These are phyloP conservation scores for Neoboletus brunneissimus DNA, from an alignment of 768 basidiomycete genomes.

Conservation along the genomic window DNA sequence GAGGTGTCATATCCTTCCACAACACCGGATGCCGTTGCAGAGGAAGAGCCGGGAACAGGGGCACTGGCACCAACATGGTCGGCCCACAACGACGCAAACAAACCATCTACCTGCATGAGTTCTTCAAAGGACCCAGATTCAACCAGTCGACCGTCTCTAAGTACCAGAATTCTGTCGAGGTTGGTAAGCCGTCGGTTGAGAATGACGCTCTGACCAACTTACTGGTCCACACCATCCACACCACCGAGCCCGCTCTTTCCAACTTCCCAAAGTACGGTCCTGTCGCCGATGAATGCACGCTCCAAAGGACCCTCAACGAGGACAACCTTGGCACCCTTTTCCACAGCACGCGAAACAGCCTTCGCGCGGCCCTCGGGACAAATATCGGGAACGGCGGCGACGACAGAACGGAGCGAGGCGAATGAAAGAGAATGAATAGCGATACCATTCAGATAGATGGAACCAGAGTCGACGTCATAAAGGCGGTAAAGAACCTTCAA, in stretches of 20 bases:
- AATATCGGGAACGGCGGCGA: conserved; percentile 92
- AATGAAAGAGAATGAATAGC: conserved; percentile 90
- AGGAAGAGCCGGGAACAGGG: conserved; percentile 35
- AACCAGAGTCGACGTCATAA: conserved; percentile 81
- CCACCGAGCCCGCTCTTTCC: conserved; percentile 32
- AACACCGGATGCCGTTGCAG: conserved; percentile 24
- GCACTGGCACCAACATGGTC: conserved; percentile 67
- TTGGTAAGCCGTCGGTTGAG: not conserved
- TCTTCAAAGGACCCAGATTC: conserved; percentile 83
- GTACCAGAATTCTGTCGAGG: conserved; percentile 71
- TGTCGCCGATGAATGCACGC: conserved; percentile 12
- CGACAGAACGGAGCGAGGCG: conserved; percentile 68
- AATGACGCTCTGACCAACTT: conserved; percentile 22
- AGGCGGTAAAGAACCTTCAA: conserved; percentile 88
- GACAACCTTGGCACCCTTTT: conserved; percentile 25
- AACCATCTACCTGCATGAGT: conserved; percentile 64
- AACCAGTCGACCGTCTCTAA: conserved; percentile 85
- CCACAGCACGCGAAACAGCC: conserved; percentile 24
- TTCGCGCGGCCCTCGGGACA: conserved; percentile 25
- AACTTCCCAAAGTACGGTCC: conserved; percentile 31
- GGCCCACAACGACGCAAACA: conserved; percentile 87
- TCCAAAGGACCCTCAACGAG: conserved; percentile 29
- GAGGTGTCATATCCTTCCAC: conserved; percentile 28
- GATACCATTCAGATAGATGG: conserved; percentile 81
- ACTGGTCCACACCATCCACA: conserved; percentile 62